Base-by-base conservation (phyloP, 805 yeast species). In the Debaryomyces maramus region DNA sequence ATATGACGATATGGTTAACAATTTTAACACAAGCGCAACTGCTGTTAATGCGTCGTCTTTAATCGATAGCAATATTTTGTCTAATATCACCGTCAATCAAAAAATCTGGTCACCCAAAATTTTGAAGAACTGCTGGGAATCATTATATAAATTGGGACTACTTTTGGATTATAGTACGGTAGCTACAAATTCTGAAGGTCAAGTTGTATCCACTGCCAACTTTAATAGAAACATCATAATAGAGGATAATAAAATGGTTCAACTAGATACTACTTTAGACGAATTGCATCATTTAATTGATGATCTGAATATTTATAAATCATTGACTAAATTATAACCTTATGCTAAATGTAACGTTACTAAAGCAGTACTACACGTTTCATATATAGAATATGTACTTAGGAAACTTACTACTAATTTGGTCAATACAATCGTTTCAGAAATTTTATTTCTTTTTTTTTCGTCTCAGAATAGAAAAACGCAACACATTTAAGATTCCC, bases 111-210 rank as follows among this genome's bases (percentile, higher is more conserved):
- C 80, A 3, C 69, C 80, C 40, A 75, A 68, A 23, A 77, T 82
- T 19, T 72, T 88, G 46, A 72, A 77, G 34, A 77, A 77, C 28
- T 77, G 86, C 26, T 89, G 97, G 97, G 93, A 86, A 48, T 65
- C 75, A 2, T 57, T 89, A 22, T 77, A 76, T 46, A 64, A 65
- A n/a, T 48, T 72, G 20, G 83, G 84, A 1, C 55, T 87, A 5
- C 52, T 86, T 7, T 53, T 72, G 4, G 80, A 75, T 39, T 66
- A 65, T 24, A 60, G 70, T 18, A 72, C 72, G 5, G 57, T 72
- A 3, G 71, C 74, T 6, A 58, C 65, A 32, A 66, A 64, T 36
- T 70, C 61, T 38, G 73, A 70, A 40, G 63, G 65, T n/a, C 62
- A 63, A 23, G 55, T 60, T 26, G 50, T 48, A 31, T 55, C 64